Percentiles rank a stretch among this genome's conserved stretches.
These are phyloP conservation scores for Dactylellina leptospora DNA, from an alignment of 2,329 filamentous ascomycete species.

Conservation along the genomic window DNA sequence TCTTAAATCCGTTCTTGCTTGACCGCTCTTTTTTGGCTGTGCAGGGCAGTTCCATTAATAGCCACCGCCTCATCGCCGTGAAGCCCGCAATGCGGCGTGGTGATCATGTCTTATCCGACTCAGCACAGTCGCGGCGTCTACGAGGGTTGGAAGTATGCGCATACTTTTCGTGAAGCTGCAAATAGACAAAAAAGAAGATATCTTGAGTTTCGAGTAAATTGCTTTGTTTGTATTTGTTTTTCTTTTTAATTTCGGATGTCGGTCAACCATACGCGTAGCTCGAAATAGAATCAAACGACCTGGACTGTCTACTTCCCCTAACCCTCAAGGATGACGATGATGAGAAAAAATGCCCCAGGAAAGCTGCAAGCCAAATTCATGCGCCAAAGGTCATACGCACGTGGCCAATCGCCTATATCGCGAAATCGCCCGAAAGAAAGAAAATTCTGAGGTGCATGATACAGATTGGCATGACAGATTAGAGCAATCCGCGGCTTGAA, in stretches of 20 bases:
- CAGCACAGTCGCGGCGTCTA: not conserved
- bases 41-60: conserved; percentile 12
- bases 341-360: not conserved
- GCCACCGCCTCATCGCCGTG: conserved; percentile 1
- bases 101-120: not conserved
- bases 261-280: too few relatives aligned
- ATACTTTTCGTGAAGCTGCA: conserved; percentile 1
- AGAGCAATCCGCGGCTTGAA: conserved; percentile 39
- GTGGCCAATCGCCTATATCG: conserved; percentile 44
- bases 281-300: conserved; percentile 47
- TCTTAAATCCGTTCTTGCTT: conserved; percentile 1
- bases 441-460: conserved; percentile 33
- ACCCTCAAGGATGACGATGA: conserved; percentile 3
- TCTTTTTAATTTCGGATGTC: not conserved
- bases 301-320: conserved; percentile 31
- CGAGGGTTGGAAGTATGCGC: conserved; percentile 6
- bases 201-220: conserved; percentile 19
- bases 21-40: not conserved
- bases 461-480: conserved; percentile 41
- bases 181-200: too few relatives aligned
- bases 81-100: conserved; percentile 18
- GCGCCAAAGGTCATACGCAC: conserved; percentile 9
- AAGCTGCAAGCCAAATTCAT: conserved; percentile 35
- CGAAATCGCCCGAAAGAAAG: conserved; percentile 42
- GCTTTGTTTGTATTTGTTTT: conserved; percentile 3